Percentiles rank a stretch among this genome's conserved stretches.
These are phyloP conservation scores for Chaetomiaceae sp. DNA, from an alignment of 2,329 filamentous ascomycete genomes.

Conservation along the genomic window DNA sequence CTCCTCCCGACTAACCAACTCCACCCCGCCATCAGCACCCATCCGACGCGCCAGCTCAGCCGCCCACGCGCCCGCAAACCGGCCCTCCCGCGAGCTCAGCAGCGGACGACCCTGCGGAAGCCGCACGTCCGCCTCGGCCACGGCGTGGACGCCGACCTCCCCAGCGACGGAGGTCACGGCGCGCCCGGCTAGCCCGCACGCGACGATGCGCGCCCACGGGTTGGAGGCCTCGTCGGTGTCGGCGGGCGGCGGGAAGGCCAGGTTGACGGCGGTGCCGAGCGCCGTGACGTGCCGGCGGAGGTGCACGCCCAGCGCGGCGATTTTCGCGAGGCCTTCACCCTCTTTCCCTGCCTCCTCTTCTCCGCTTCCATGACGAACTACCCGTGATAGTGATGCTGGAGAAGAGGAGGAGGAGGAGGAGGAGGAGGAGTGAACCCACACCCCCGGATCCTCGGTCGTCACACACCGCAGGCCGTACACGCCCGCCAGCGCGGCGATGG, in stretches of 20 bases:
- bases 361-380: too few relatives aligned
- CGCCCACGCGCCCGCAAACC: slow-evolving; percentile 20
- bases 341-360: not conserved
- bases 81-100: slow-evolving; percentile 1
- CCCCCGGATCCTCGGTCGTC: slow-evolving; percentile 71
- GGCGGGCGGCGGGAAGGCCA: slow-evolving; percentile 50
- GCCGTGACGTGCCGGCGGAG: slow-evolving; percentile 75
- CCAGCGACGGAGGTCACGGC: slow-evolving; percentile 66
- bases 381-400: not conserved
- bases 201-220: slow-evolving; percentile 68
- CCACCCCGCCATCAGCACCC: slow-evolving; percentile 18
- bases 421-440: slow-evolving; percentile 54
- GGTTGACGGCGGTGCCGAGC: slow-evolving; percentile 77
- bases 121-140: slow-evolving; percentile 45
- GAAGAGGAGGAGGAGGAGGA: not conserved
- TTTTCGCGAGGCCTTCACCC: slow-evolving; percentile 53
- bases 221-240: slow-evolving; percentile 46
- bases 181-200: slow-evolving; percentile 79
- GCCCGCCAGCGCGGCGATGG: slow-evolving; percentile 57
- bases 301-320: slow-evolving; percentile 90
- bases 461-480: slow-evolving; percentile 55
- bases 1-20: slow-evolving; percentile 12
- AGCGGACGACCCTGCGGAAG: not conserved
- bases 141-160: slow-evolving; percentile 34
- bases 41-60: slow-evolving; percentile 20